phyloP scores from a whole-genome alignment of 805 yeast species.

The Ogataea allantospora region DNA sequence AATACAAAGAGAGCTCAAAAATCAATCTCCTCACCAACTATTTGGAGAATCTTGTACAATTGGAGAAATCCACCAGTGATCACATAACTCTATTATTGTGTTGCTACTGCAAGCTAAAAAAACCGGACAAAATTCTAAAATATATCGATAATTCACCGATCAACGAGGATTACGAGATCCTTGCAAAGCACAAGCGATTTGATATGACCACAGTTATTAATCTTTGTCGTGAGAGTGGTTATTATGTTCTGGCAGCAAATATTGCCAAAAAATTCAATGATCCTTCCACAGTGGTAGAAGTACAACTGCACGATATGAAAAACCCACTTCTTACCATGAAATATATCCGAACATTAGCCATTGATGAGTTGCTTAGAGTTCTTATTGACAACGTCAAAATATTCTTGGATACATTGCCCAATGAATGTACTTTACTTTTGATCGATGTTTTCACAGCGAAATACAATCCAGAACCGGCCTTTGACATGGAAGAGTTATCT shows the following conservation, averaged over 20 bases:
- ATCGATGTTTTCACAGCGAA: conserved; percentile 89
- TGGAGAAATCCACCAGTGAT: conserved; percentile 62
- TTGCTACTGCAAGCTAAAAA: conserved; percentile 74
- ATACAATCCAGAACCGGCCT: conserved; percentile 47
- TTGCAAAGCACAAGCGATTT: conserved; percentile 43
- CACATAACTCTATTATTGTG: conserved; percentile 80
- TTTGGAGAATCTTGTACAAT: conserved; percentile 56
- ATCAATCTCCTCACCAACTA: conserved; percentile 63
- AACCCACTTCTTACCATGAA: conserved; percentile 59
- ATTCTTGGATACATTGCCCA: conserved; percentile 66
- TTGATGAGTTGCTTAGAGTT: conserved; percentile 75
- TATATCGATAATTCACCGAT: conserved; percentile 48
- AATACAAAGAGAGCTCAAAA: conserved; percentile 74
- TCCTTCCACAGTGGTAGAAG: conserved; percentile 72
- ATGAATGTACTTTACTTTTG: conserved; percentile 76
- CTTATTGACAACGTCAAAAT: conserved; percentile 52
- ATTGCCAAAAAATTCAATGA: conserved; percentile 71
- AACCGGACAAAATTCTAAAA: conserved; percentile 50
- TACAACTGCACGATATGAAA: conserved; percentile 63
- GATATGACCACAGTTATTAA: conserved; percentile 67
- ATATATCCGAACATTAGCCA: conserved; percentile 64
- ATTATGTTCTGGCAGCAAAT: conserved; percentile 61
- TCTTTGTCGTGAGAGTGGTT: conserved; percentile 71
- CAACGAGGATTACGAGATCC: conserved; percentile 36
- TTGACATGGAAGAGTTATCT: conserved; percentile 18